phyloP scores from a whole-genome alignment of 768 basidiomycete species.

The Termitomyces sp. region DNA sequence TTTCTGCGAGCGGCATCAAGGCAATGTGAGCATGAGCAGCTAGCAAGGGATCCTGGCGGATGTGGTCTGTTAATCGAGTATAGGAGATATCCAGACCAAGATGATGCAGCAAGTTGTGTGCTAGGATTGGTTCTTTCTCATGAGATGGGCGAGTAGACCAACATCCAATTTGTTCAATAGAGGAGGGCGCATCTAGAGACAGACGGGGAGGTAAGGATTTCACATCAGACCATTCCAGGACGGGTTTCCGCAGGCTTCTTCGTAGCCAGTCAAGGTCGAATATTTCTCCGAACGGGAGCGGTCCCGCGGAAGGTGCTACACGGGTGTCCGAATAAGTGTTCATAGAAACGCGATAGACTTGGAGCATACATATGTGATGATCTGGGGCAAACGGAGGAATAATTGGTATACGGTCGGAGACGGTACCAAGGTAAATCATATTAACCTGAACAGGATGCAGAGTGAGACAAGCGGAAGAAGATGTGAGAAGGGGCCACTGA shows the following conservation, averaged over 20 bases:
- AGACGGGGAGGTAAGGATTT: slow-evolving; percentile 31
- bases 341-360: not conserved
- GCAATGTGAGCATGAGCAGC: slow-evolving; percentile 24
- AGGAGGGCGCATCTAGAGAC: slow-evolving; percentile 15
- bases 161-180: slow-evolving; percentile 26
- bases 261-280: slow-evolving; percentile 42
- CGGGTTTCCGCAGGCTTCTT: slow-evolving; percentile 32
- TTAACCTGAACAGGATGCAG: slow-evolving; percentile 33
- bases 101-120: slow-evolving; percentile 26
- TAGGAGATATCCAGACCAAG: slow-evolving; percentile 37
- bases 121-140: slow-evolving; percentile 24
- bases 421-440: slow-evolving; percentile 44
- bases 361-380: slow-evolving; percentile 33
- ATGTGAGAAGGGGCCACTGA: slow-evolving; percentile 16
- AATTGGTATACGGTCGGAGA: slow-evolving; percentile 46
- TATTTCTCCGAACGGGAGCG: slow-evolving; percentile 40
- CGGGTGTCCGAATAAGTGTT: not conserved
- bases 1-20: slow-evolving; percentile 29
- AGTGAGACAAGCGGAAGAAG: not conserved
- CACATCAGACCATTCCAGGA: slow-evolving; percentile 51
- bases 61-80: slow-evolving; percentile 29
- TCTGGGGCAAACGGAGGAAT: slow-evolving; percentile 47
- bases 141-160: slow-evolving; percentile 30
- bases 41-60: slow-evolving; percentile 22
- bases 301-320: slow-evolving; percentile 30